Conservation (phyloP, 306 rosid genomes). For the Vigna angularis region DNA sequence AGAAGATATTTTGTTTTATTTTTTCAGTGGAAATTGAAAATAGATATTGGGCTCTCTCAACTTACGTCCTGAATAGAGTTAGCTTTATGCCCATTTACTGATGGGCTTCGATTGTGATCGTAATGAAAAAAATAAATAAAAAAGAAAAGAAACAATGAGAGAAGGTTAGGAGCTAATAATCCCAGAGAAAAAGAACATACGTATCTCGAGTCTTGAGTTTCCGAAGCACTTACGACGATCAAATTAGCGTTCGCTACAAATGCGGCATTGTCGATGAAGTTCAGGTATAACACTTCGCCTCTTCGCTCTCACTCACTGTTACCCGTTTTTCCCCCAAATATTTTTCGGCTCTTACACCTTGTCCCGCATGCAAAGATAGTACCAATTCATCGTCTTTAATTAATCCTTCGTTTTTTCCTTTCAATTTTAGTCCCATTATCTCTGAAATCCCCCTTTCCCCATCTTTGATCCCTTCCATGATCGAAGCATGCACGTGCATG, state of each 20-base stretch:
- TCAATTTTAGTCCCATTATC: slow-evolving; percentile 16
- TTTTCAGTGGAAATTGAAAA: too few relatives aligned
- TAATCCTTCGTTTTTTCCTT: neutral
- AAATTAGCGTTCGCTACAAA: slow-evolving; percentile 20
- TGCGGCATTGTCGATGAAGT: slow-evolving; percentile 40
- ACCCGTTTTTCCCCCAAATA: neutral
- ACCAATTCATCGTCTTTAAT: slow-evolving; percentile 21
- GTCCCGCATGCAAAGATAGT: slow-evolving; percentile 1
- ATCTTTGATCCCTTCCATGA: neutral
- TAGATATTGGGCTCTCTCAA: neutral
- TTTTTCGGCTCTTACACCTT: neutral
- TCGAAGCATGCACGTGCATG: slow-evolving; percentile 31
- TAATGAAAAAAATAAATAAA: too few relatives aligned
- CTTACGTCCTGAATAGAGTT: neutral
- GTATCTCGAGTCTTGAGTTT: neutral
- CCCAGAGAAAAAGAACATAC: neutral
- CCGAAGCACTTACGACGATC: slow-evolving; percentile 10
- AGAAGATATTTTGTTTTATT: too few relatives aligned
- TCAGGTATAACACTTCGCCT: slow-evolving; percentile 34
- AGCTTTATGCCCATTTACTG: neutral
- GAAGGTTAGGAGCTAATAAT: neutral
- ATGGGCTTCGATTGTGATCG: neutral
- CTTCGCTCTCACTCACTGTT: slow-evolving; percentile 28
- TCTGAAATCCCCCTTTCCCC: neutral
- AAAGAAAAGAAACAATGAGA: neutral